These are phyloP conservation scores for Spathaspora boniae DNA, from an alignment of 805 yeast species.

Conservation along the genomic window DNA sequence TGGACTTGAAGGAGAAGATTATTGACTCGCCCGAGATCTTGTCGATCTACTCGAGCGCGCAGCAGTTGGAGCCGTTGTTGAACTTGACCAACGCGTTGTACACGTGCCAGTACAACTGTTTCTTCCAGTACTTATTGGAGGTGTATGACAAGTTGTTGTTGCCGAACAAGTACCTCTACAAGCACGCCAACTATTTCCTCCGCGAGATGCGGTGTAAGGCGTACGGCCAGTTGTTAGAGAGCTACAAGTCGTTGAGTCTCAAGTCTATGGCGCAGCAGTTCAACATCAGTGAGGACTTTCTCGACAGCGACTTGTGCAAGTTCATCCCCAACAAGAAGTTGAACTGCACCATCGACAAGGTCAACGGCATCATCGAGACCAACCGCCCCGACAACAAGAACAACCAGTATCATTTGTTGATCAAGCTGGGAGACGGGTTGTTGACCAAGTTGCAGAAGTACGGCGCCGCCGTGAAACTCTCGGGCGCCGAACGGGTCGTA, in stretches of 20 bases:
- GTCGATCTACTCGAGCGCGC: constrained; percentile 69
- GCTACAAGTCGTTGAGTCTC: constrained; percentile 85
- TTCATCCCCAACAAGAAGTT: constrained; percentile 91
- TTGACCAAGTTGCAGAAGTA: constrained; percentile 94
- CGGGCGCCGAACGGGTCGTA: constrained; percentile 76
- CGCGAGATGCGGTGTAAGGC: constrained; percentile 95
- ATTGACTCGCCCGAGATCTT: constrained; percentile 93
- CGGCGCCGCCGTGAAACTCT: constrained; percentile 93
- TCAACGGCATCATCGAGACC: constrained; percentile 91
- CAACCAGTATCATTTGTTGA: constrained; percentile 82
- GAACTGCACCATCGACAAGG: constrained; percentile 94
- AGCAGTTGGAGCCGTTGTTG: constrained; percentile 73
- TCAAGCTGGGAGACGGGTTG: constrained; percentile 88
- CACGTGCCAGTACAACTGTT: constrained; percentile 79
- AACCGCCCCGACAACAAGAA: constrained; percentile 96
- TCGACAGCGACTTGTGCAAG: constrained; percentile 83
- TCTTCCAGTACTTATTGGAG: constrained; percentile 72
- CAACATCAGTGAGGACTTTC: constrained; percentile 81
- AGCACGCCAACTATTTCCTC: constrained; percentile 79
- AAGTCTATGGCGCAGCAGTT: constrained; percentile 93
- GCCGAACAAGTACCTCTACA: constrained; percentile 59
- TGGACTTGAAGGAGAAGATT: constrained; percentile 75
- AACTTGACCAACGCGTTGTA: constrained; percentile 82
- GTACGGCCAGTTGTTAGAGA: constrained; percentile 88
- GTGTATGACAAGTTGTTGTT: constrained; percentile 71